Conservation (phyloP, 495 filamentous ascomycete genomes). For the Elasticomyces elasticus region DNA sequence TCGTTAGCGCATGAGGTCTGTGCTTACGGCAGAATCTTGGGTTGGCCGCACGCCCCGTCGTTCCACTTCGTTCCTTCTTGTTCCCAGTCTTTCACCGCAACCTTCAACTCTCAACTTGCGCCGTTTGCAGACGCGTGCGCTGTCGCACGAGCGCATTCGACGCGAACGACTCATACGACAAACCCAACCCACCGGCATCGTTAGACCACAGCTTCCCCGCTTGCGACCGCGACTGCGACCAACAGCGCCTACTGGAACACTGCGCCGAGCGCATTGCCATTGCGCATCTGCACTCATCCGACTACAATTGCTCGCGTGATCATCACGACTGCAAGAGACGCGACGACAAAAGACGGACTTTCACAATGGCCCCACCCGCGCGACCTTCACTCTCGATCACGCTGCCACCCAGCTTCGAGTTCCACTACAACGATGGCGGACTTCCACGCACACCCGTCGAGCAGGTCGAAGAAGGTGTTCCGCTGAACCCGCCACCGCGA, state of each 20-base stretch:
- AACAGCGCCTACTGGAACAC: too few relatives aligned
- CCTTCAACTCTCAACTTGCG: background rate
- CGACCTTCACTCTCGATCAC: slow-evolving; percentile 49
- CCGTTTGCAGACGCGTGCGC: background rate
- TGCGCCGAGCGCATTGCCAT: too few relatives aligned
- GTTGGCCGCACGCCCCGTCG: too few relatives aligned
- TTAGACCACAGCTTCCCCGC: too few relatives aligned
- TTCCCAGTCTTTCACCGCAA: too few relatives aligned
- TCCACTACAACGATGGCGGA: slow-evolving; percentile 44
- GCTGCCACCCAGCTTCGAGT: slow-evolving; percentile 55
- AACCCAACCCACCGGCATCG: too few relatives aligned
- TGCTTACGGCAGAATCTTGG: too few relatives aligned
- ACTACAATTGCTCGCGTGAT: background rate
- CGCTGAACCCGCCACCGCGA: slow-evolving; percentile 34
- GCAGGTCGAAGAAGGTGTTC: slow-evolving; percentile 36
- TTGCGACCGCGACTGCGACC: too few relatives aligned
- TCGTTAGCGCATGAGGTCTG: too few relatives aligned
- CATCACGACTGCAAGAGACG: background rate
- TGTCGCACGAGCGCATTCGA: background rate
- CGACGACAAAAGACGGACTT: background rate
- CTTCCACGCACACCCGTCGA: slow-evolving; percentile 50
- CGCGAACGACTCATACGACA: too few relatives aligned
- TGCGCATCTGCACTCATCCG: background rate
- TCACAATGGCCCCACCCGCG: slow-evolving; percentile 3
- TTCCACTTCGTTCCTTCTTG: too few relatives aligned